Base-by-base conservation (phyloP, 441 rosid species). In the Melastoma candidum region DNA sequence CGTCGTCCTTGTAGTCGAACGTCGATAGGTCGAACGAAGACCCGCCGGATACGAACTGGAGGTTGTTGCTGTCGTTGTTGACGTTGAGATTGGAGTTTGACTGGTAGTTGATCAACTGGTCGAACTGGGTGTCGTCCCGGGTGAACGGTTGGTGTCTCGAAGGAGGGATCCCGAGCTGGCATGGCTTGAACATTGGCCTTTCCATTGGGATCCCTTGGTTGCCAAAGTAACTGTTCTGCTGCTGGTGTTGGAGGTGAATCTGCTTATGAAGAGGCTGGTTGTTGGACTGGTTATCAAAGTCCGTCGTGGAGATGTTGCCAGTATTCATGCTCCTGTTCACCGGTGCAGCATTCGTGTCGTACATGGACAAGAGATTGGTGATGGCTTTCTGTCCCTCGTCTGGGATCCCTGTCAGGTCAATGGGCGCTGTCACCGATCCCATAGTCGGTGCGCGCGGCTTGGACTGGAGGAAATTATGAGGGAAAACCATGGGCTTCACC, bases 1-100 rank as follows among this genome's bases (percentile, higher is more conserved):
- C 66, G 52, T 87, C 90, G 17, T 83, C 89, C 62, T 84, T 41
- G 54, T 66, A 60, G 57, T 61, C 57, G 1, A 46, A 53, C 7
- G 57, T 32, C n/a, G 65, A 11, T 22, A 50, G 32, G 7, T 63
- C 53, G 13, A 39, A 59, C 17, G 55, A 46, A 14, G 49, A 55
- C 47, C 52, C 41, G 7, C 41, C 41, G n/a, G 63, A 43, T 63
- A 68, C 27, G 57, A 65, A 44, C 11, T 24, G 47, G 26, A 65
- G 52, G 51, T 58, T 66, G 44, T 55, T 41, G 36, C 8, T 60
- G 41, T n/a, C 32, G 64, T 22, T 52, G 58, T 17, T 36, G 61
- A 2, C 17, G 54, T 12, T 58, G 50, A 5, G 17, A 6, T 12
- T 11, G 13, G 11, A 43, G 60, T 26, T 56, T 24, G 45, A 27